phyloP scores from a whole-genome alignment of 176 grass and related monocot genomes.

The Otatea glauca region DNA sequence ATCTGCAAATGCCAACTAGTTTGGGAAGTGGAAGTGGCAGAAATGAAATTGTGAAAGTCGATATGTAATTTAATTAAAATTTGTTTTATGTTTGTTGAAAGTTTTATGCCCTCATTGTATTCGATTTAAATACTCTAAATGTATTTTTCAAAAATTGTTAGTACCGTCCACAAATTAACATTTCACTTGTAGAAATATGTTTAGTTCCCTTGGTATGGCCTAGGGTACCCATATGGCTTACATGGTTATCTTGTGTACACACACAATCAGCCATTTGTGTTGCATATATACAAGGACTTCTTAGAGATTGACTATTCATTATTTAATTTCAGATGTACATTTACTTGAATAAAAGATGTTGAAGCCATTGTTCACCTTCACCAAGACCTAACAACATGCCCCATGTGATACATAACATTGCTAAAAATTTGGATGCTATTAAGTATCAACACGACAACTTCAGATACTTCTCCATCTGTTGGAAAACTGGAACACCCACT shows the following conservation, averaged over 20 bases:
- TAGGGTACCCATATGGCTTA: neutral
- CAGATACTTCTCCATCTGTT: conserved; percentile 21
- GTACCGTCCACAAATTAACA: neutral
- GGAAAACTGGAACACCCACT: conserved; percentile 39
- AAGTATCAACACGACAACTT: conserved; percentile 32
- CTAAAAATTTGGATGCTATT: conserved; percentile 7
- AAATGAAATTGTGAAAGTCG: neutral
- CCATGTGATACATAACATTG: conserved; percentile 5
- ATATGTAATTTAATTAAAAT: neutral
- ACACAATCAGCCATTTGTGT: neutral
- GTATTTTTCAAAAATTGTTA: neutral
- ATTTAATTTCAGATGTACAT: neutral
- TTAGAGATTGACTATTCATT: neutral
- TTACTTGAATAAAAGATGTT: neutral
- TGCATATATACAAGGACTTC: neutral
- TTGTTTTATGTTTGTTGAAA: neutral
- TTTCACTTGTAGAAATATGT: neutral
- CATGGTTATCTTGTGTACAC: neutral
- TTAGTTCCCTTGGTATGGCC: neutral
- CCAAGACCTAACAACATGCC: conserved; percentile 2
- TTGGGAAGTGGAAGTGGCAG: neutral
- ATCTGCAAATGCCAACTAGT: neutral
- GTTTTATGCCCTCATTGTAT: neutral
- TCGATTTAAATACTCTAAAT: neutral
- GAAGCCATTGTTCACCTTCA: neutral